A percentile compares a stretch with the other conserved stretches of the same genome.
These are phyloP conservation scores for Pythium oligandrum DNA, from an alignment of 352 stramenopile genomes.

Conservation along the genomic window DNA sequence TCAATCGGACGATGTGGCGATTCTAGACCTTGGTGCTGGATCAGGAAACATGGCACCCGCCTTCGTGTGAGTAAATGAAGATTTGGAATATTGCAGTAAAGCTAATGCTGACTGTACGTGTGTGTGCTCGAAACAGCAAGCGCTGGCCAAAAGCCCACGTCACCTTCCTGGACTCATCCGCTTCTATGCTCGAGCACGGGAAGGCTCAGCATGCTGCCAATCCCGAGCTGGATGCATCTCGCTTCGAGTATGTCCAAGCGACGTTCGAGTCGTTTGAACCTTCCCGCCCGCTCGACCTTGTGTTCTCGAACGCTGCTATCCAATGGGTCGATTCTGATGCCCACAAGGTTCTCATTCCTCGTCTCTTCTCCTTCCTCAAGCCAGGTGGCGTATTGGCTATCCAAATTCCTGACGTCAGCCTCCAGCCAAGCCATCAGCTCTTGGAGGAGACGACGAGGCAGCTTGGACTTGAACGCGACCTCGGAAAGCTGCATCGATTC, in stretches of 20 bases:
- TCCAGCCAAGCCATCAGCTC: constrained; percentile 50
- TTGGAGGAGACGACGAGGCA: constrained; percentile 44
- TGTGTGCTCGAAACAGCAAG: constrained; percentile 12
- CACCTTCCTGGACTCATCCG: constrained; percentile 61
- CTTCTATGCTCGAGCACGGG: constrained; percentile 47
- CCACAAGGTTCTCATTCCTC: constrained; percentile 38
- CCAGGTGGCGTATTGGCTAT: constrained; percentile 62
- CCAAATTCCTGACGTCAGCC: constrained; percentile 64
- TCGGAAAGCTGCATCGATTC: constrained; percentile 55
- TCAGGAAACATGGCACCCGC: constrained; percentile 65
- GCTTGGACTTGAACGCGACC: constrained; percentile 28
- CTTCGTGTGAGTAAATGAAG: constrained; percentile 37
- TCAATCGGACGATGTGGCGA: constrained; percentile 9
- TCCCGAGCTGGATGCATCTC: constrained; percentile 11
- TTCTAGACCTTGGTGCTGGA: constrained; percentile 62
- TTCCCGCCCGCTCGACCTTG: constrained; percentile 40
- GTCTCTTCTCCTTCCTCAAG: constrained; percentile 52
- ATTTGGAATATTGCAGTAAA: too few relatives aligned
- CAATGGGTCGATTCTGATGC: constrained; percentile 58
- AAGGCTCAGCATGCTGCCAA: constrained; percentile 34
- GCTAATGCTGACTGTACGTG: too few relatives aligned
- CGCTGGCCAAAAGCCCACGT: constrained; percentile 45
- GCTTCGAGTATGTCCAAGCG: constrained; percentile 38
- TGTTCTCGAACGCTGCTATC: constrained; percentile 68
- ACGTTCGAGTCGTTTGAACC: constrained; percentile 55